Base-by-base conservation (phyloP, 2,329 filamentous ascomycete genomes). In the Venturia aucupariae region DNA sequence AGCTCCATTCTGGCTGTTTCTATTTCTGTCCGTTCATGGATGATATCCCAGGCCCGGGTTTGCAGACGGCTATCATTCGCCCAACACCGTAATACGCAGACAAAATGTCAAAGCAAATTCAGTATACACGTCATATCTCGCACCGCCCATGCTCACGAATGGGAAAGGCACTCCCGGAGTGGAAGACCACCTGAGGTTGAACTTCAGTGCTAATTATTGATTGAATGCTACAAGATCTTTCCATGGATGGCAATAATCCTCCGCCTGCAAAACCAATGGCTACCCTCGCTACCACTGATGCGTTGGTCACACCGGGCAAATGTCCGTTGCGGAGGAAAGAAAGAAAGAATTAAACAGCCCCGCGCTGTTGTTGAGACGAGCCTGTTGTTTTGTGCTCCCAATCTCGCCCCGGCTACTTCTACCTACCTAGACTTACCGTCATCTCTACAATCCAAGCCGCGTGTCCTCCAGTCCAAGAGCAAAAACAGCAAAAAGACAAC, bases 401-500 rank as follows among this genome's bases (percentile, higher is more conserved):
- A n/a, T n/a, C n/a, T n/a, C n/a, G n/a, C n/a, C n/a, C n/a, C n/a
- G n/a, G n/a, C n/a, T n/a, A n/a, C n/a, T n/a, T n/a, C n/a, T n/a
- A n/a, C n/a, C n/a, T n/a, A n/a, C n/a, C n/a, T n/a, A n/a, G n/a
- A 35, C 32, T 35, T 4, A 35, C 4, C 32, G 10, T 35, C 10
- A 4, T 35, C 32, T 35, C 32, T 35, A 4, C 32, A 35, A 35
- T 35, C 35, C 35, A 38, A 38, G 35, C 2, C 7, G 35, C 11
- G 35, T 38, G 35, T 38, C 7, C 35, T 38, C 11, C n/a, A n/a
- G n/a, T n/a, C n/a, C n/a, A n/a, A 38, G 22, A n/a, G 19, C 60
- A 65, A 63, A 55, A 51, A 51, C 63, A 66, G 65, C 60, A 30
- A 1, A n/a, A n/a, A n/a, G n/a, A n/a, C n/a, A n/a, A n/a, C n/a